Evolutionary conservation across 768 basidiomycete species (phyloP), one percentile per base, ranked within the genome.

Genomic region (Mrakia blollopis): DNA sequence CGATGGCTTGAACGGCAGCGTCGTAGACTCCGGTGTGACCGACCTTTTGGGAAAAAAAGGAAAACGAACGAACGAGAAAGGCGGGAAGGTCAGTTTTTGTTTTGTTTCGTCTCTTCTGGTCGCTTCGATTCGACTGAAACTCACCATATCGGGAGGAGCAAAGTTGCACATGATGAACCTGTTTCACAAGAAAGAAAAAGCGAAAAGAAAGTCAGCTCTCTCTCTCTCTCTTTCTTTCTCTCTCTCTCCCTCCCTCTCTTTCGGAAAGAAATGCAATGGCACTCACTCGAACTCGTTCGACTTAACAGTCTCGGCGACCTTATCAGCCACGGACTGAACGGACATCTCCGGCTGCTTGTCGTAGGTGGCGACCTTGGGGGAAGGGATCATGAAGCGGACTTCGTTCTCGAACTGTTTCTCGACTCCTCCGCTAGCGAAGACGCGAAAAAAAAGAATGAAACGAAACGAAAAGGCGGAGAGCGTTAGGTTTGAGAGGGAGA

Each of bases 101-200:
- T 2, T 7, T 50, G 47, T 18, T 21, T 21, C 7, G 5, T 18
- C 32, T 61, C 28, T 39, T 41, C 41, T 18, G n/a, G n/a, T n/a
- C 25, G 16, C 60, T 3, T 41, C 35, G 65, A 50, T 21, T 16
- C 21, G 5, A 10, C 21, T 25, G n/a, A 18, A n/a, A 82, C 84
- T 54, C 68, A 91, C 94, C 94, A 97, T 96, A 82, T 98, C 94
- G 6, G 94, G 94, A 50, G 94, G 94, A 5, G 94, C 94, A 83
- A 96, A 97, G 85, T 96, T 97, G 86, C 93, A 96, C 94, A 97
- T 97, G 77, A 97, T 88, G 81, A 97, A 97, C 65, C 65, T 68
- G 65, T 50, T 50, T 44, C 11, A 11, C 25, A 23, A 39, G n/a
- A 9, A 13, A 39, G 39, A 21, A 1, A 68, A 39, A 39, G 35